Evolutionary conservation across 2,329 filamentous ascomycete genomes (phyloP), one percentile per base, ranked within the genome.

Genomic region (Aspergillus quadricinctus): DNA sequence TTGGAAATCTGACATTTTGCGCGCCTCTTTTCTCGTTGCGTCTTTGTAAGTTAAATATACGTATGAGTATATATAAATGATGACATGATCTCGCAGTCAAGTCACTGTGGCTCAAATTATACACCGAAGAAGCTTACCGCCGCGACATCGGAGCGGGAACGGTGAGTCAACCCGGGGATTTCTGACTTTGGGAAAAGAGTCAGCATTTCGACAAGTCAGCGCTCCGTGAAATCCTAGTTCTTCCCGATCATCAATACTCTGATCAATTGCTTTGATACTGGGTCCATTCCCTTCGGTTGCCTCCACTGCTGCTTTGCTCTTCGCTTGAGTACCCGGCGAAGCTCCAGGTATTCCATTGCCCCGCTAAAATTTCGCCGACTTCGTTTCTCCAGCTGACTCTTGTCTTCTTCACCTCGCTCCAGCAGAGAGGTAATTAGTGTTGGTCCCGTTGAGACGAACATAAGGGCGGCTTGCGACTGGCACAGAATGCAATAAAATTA

Each of bases 141-240:
- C 52, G 58, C 60, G 60, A 61, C 55, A 59, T 57, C 60, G 60
- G 58, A 55, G 48, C 60, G 59, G 60, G 62, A 62, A 57, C 48
- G 56, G 61, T 63, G 61, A 62, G 58, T 65, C 58, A 60, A 55
- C 46, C 19, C 28, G 37, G 40, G 48, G 29, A 23, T 51, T 46
- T 23, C 40, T 37, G 8, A 19, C 40, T 9, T 23, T 45, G 41
- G 35, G 35, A 41, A 41, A 6, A 41, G 37, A 14, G n/a, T 41
- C 37, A 19, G 23, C 17, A 46, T 9, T 25, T 46, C 43, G 5
- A 46, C 10, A 14, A 11, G 10, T 25, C 43, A 43, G 40, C 40
- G 21, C 17, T 21, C 21, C 41, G 10, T 45, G n/a, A 19, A 11
- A 25, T 46, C 10, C 21, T 46, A 11, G 11, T 46, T 46, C 10